Evolutionary conservation across 1,284 basidiomycete species (phyloP).

Genomic region (Leccinum fallax): DNA sequence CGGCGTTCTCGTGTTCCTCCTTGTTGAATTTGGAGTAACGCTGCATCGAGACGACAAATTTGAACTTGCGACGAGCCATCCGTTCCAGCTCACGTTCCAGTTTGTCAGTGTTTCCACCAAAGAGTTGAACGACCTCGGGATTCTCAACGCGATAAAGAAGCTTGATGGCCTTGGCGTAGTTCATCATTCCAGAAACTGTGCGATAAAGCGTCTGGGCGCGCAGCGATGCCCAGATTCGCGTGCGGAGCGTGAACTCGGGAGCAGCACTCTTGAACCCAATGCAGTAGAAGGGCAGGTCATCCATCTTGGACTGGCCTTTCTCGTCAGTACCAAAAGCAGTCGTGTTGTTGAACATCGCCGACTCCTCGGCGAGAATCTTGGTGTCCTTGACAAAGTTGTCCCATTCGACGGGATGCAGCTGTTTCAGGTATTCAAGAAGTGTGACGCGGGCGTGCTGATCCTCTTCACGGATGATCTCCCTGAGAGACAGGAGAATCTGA

Average conservation of each 20-base stretch:
- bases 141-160: slow-evolving; percentile 99
- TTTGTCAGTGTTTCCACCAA: slow-evolving; percentile 97
- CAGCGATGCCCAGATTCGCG: slow-evolving; percentile 98
- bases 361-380: slow-evolving; percentile 98
- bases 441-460: slow-evolving; percentile 95
- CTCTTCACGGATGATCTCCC: slow-evolving; percentile 96
- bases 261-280: slow-evolving; percentile 99
- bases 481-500: slow-evolving; percentile 85
- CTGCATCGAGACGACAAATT: slow-evolving; percentile 99
- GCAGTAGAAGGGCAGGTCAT: slow-evolving; percentile 98
- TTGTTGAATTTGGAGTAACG: slow-evolving; percentile 99
- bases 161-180: slow-evolving; percentile 99
- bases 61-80: slow-evolving; percentile 98
- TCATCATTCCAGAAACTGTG: slow-evolving; percentile 99
- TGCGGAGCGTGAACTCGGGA: slow-evolving; percentile 97
- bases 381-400: slow-evolving; percentile 99
- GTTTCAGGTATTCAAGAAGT: slow-evolving; percentile 95
- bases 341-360: slow-evolving; percentile 80
- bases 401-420: slow-evolving; percentile 98
- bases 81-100: slow-evolving; percentile 96
- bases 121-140: slow-evolving; percentile 96
- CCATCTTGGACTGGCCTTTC: slow-evolving; percentile 83
- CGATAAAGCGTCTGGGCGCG: slow-evolving; percentile 98
- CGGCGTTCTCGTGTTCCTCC: slow-evolving; percentile 98
- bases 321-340: slow-evolving; percentile 86